phyloP scores from a whole-genome alignment of 2,329 filamentous ascomycete genomes.

The Exophiala viscosa region DNA sequence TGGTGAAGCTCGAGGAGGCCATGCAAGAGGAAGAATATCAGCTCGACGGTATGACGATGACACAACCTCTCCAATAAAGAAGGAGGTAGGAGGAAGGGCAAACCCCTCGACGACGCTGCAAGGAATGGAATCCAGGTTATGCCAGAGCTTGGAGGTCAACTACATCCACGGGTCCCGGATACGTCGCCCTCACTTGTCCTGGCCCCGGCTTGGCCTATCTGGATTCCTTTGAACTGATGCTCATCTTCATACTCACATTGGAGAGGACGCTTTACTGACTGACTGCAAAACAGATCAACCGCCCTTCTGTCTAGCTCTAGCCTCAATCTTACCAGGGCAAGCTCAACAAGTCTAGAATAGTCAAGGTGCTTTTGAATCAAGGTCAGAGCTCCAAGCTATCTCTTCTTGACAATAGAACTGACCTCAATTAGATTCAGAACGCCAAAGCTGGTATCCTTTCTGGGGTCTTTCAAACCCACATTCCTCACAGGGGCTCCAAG shows the following conservation, averaged over 20 bases:
- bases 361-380: constrained; percentile 11
- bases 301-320: constrained; percentile 3
- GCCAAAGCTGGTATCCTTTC: constrained; percentile 16
- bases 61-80: constrained; percentile 1
- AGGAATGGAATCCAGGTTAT: constrained; percentile 6
- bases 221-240: background rate
- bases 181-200: background rate
- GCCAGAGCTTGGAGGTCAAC: background rate
- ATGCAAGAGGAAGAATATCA: too few species aligned
- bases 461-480: constrained; percentile 30
- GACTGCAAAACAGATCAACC: constrained; percentile 11
- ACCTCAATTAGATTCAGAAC: constrained; percentile 15
- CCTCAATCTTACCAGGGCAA: constrained; percentile 7
- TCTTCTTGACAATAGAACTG: constrained; percentile 8
- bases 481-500: constrained; percentile 33
- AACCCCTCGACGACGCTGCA: constrained; percentile 5
- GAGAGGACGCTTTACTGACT: constrained; percentile 10
- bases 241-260: background rate
- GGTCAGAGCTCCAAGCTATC: constrained; percentile 19
- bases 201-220: background rate
- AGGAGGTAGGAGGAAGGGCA: constrained; percentile 1
- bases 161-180: background rate
- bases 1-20: too few species aligned
- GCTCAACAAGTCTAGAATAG: constrained; percentile 19
- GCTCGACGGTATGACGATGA: too few species aligned